A percentile compares a stretch with the other conserved stretches of the same genome.
Evolutionary conservation across 2,329 filamentous ascomycete species (phyloP).

Genomic region (Fusarium fujikuroi): DNA sequence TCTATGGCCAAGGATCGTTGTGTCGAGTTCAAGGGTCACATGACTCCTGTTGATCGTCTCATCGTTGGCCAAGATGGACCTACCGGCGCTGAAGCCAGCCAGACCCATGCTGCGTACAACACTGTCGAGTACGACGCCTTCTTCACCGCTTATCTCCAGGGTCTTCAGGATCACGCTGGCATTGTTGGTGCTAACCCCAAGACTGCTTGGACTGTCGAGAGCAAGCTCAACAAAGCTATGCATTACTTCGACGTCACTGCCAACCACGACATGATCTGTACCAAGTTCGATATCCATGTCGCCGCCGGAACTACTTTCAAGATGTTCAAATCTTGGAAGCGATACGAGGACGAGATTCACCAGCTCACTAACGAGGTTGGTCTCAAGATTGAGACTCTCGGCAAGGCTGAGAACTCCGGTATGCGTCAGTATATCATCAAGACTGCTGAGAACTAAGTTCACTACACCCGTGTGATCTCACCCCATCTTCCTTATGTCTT

Average conservation of each 20-base stretch:
- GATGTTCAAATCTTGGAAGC: constrained; percentile 45
- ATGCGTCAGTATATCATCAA: constrained; percentile 38
- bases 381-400: constrained; percentile 32
- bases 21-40: constrained; percentile 24
- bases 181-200: constrained; percentile 6
- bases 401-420: constrained; percentile 32
- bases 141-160: constrained; percentile 27
- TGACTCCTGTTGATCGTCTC: constrained; percentile 24
- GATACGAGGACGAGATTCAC: constrained; percentile 21
- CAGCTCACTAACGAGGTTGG: constrained; percentile 16
- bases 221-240: constrained; percentile 23
- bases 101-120: constrained; percentile 16
- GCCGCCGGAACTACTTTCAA: constrained; percentile 14
- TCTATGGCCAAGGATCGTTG: constrained; percentile 33
- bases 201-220: constrained; percentile 13
- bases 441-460: neutral
- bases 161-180: constrained; percentile 25
- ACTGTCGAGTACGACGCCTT: constrained; percentile 33
- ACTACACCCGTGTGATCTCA: accelerated
- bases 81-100: neutral
- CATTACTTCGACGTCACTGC: constrained; percentile 36
- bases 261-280: constrained; percentile 23
- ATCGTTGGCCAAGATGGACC: constrained; percentile 37
- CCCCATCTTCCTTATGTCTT: neutral
- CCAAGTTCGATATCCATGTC: neutral